Percentiles rank a stretch among this genome's conserved stretches.
Conservation (phyloP, 495 filamentous ascomycete species). For the Penicillium verhagenii region DNA sequence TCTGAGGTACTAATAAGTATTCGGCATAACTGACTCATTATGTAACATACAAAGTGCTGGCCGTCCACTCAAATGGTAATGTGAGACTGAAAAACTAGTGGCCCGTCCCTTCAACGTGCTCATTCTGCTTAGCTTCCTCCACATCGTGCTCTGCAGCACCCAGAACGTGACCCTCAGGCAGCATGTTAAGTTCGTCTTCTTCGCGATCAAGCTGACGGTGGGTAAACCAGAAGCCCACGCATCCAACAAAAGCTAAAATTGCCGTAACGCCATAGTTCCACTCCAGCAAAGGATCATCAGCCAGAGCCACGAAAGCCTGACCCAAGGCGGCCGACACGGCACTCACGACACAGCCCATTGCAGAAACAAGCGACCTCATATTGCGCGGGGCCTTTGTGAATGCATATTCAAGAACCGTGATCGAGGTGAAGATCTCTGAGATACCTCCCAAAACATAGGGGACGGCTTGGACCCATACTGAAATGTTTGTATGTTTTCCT, state of each 20-base stretch:
- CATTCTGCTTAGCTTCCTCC: constrained; percentile 7
- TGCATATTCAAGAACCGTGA: constrained; percentile 69
- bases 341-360: constrained; percentile 65
- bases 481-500: constrained; percentile 45
- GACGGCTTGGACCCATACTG: constrained; percentile 62
- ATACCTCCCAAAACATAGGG: constrained; percentile 67
- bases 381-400: constrained; percentile 77
- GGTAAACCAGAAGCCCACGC: constrained; percentile 59
- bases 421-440: constrained; percentile 71
- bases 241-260: constrained; percentile 59
- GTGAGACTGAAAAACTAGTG: too few relatives aligned
- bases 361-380: constrained; percentile 72
- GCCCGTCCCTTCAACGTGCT: background rate
- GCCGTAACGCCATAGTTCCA: constrained; percentile 65
- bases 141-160: constrained; percentile 15
- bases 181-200: constrained; percentile 63
- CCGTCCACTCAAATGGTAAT: too few relatives aligned
- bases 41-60: too few relatives aligned
- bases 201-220: constrained; percentile 58
- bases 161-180: constrained; percentile 25
- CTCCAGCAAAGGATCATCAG: constrained; percentile 66
- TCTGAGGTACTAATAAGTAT: too few relatives aligned
- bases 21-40: too few relatives aligned
- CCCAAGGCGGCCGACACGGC: constrained; percentile 69
- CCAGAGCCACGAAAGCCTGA: constrained; percentile 62